Percentiles rank a stretch among this genome's conserved stretches.
These are phyloP conservation scores for Neoascochyta sp. DNA, from an alignment of 2,329 filamentous ascomycete genomes.

Conservation along the genomic window DNA sequence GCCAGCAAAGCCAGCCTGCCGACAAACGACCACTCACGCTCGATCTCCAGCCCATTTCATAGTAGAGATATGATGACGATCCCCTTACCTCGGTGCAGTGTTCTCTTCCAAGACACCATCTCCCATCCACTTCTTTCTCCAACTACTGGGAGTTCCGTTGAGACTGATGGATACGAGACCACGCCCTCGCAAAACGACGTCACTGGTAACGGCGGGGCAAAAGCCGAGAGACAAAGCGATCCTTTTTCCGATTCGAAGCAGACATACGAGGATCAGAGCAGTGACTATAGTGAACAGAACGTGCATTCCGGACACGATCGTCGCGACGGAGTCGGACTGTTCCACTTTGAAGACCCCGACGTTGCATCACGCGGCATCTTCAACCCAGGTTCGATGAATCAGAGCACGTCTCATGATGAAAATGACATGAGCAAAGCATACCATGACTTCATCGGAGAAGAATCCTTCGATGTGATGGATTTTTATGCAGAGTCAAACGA, in stretches of 20 bases:
- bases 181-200: too few relatives aligned
- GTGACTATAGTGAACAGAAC: too few relatives aligned
- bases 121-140: conserved; percentile 1
- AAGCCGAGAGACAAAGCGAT: too few relatives aligned
- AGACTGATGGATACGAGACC: too few relatives aligned
- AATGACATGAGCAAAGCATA: neutral
- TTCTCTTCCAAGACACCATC: neutral
- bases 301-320: too few relatives aligned
- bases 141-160: too few relatives aligned
- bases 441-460: conserved; percentile 1
- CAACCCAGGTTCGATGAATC: neutral
- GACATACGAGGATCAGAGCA: too few relatives aligned
- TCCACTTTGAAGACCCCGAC: too few relatives aligned
- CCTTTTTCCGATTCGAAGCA: too few relatives aligned
- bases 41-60: conserved; percentile 11
- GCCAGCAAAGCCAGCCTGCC: conserved; percentile 2
- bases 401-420: neutral
- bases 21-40: conserved; percentile 2
- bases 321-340: too few relatives aligned
- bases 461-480: conserved; percentile 3
- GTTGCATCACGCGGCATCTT: conserved; percentile 5
- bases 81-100: neutral
- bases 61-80: neutral
- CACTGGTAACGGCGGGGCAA: too few relatives aligned
- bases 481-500: conserved; percentile 3